phyloP scores from a whole-genome alignment of 345 rosid species.

The Corchorus olitorius region DNA sequence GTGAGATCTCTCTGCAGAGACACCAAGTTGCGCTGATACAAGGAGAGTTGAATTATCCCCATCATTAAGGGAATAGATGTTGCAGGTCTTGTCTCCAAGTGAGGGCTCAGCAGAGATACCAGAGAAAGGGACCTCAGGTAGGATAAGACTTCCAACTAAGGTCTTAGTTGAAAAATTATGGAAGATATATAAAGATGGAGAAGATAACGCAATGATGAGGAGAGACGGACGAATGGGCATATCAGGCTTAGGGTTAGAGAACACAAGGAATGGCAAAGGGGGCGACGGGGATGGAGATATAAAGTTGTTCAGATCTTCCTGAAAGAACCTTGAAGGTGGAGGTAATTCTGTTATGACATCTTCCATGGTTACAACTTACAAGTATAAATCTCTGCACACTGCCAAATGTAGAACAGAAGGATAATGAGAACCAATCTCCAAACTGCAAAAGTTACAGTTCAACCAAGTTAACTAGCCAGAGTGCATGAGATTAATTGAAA shows the following conservation, averaged over 20 bases:
- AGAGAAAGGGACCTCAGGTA: slow-evolving; percentile 76
- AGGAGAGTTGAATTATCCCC: slow-evolving; percentile 45
- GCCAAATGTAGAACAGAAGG: slow-evolving; percentile 5
- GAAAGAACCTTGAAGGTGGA: slow-evolving; percentile 91
- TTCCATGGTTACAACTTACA: slow-evolving; percentile 55
- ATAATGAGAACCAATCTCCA: slow-evolving; percentile 12
- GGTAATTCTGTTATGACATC: slow-evolving; percentile 88
- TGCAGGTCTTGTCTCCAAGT: slow-evolving; percentile 76
- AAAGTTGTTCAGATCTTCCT: slow-evolving; percentile 94
- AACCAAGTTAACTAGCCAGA: not conserved
- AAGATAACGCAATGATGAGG: slow-evolving; percentile 70
- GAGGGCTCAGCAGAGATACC: slow-evolving; percentile 69
- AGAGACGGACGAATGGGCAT: slow-evolving; percentile 67
- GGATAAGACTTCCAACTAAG: slow-evolving; percentile 68
- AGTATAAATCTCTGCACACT: slow-evolving; percentile 16
- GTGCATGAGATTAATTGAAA: not conserved
- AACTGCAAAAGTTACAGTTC: not conserved
- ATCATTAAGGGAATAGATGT: slow-evolving; percentile 56
- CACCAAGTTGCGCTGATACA: slow-evolving; percentile 63
- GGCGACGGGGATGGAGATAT: slow-evolving; percentile 46
- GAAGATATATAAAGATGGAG: slow-evolving; percentile 61
- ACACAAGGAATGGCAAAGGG: slow-evolving; percentile 71
- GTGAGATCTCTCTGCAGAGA: slow-evolving; percentile 70
- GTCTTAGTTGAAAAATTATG: slow-evolving; percentile 59
- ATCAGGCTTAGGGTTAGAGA: slow-evolving; percentile 56